These are phyloP conservation scores for Malassezia globosa DNA, from an alignment of 1,284 basidiomycete species.

Conservation along the genomic window DNA sequence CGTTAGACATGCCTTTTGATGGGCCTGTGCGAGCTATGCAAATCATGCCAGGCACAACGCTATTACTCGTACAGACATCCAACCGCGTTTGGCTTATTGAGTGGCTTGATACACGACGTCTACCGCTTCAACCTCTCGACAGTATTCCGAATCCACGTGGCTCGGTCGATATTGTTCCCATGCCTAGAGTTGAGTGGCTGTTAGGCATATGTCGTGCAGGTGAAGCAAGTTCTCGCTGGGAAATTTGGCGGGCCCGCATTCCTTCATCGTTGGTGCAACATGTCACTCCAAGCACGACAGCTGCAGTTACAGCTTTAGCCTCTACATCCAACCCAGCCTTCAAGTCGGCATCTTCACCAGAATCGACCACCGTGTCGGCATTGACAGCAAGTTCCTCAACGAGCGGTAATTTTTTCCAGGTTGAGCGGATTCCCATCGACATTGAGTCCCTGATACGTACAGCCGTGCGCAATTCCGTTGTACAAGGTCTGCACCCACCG, in stretches of 20 bases:
- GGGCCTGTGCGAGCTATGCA: constrained; percentile 5
- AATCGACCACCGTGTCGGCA: too few relatives aligned
- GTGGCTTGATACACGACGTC: too few relatives aligned
- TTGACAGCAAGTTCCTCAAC: too few relatives aligned
- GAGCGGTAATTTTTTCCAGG: too few relatives aligned
- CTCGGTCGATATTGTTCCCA: constrained; percentile 2
- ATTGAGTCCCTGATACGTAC: constrained; percentile 8
- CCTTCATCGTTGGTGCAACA: not conserved
- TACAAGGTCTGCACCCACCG: not conserved
- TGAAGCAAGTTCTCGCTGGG: constrained; percentile 8
- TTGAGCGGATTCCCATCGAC: constrained; percentile 8
- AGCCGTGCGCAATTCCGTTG: constrained; percentile 1
- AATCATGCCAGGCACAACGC: not conserved
- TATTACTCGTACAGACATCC: constrained; percentile 8
- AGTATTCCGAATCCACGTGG: constrained; percentile 12
- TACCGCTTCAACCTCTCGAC: not conserved
- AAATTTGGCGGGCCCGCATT: constrained; percentile 10
- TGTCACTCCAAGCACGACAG: too few relatives aligned
- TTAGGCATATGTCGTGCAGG: constrained; percentile 12
- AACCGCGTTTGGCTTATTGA: constrained; percentile 16
- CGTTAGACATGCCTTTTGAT: constrained; percentile 1
- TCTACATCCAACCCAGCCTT: too few relatives aligned
- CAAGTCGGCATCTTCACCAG: too few relatives aligned
- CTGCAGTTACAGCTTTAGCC: too few relatives aligned
- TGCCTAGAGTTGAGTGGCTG: not conserved